phyloP scores from a whole-genome alignment of 371 early-diverging fungal species.

The Mucor circinelloides region DNA sequence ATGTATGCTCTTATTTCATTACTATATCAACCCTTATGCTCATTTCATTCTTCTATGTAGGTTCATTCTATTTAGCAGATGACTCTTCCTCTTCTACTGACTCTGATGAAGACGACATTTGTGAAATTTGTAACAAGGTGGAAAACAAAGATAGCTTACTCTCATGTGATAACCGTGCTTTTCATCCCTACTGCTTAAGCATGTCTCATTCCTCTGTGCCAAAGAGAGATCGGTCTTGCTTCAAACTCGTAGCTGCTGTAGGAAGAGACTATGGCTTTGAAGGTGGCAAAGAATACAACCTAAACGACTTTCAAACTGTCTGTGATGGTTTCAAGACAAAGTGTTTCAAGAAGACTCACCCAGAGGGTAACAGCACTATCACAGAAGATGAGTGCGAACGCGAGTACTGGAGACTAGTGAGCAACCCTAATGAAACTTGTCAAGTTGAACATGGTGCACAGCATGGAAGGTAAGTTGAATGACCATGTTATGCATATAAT shows the following conservation, averaged over 20 bases:
- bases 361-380: constrained; percentile 39
- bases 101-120: constrained; percentile 39
- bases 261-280: constrained; percentile 95
- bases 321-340: constrained; percentile 81
- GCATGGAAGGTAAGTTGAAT: constrained; percentile 74
- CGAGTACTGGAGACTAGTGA: constrained; percentile 95
- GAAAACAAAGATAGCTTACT: constrained; percentile 70
- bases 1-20: constrained; percentile 1
- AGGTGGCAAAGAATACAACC: constrained; percentile 77
- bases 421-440: constrained; percentile 83
- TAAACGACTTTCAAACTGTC: constrained; percentile 77
- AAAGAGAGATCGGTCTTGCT: constrained; percentile 86
- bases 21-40: background rate
- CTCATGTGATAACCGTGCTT: constrained; percentile 84
- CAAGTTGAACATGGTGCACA: constrained; percentile 92
- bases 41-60: too few relatives aligned
- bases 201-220: constrained; percentile 73
- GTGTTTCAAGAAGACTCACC: constrained; percentile 60
- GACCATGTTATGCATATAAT: background rate
- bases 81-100: background rate
- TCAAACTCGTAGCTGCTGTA: constrained; percentile 74
- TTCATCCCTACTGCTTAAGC: constrained; percentile 79
- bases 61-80: background rate
- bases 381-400: constrained; percentile 84
- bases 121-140: constrained; percentile 62